Base-by-base conservation (phyloP, 306 rosid species). In the Phaseolus lunatus region DNA sequence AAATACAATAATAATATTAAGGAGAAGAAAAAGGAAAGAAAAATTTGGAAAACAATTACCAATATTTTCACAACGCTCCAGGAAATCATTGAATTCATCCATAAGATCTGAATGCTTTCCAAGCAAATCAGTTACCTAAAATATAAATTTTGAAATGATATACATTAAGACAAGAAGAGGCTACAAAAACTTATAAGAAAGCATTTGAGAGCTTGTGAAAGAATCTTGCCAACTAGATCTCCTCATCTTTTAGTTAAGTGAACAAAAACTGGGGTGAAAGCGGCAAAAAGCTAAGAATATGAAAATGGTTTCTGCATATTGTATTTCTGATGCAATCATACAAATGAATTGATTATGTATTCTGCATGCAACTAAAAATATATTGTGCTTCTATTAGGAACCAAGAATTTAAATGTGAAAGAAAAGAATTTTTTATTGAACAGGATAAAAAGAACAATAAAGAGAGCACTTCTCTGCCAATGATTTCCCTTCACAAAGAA, bases 91-190 rank as follows among this genome's bases (percentile, higher is more conserved):
- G 72, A 95, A 95, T 76, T 88, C 98, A 15, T 83, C 90, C 99
- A 95, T 89, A 78, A 95, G 97, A 80, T 92, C 99, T 12, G 97
- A 88, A 83, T 89, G 78, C 82, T 89, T 95, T 84, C 97, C 99
- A 74, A 95, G 89, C 80, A 95, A 78, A 87, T 91, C 98, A 16
- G 91, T 86, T 75, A 91, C 97, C 99, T 95, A 88, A 78, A 81
- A 82, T 58, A 68, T 48, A 71, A 82, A 66, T 83, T 70, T 82
- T 16, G 50, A 71, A 77, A 53, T 67, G 52, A 29, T 59, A 59
- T 37, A 18, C 64, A 72, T 81, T 58, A 57, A 63, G 52, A 72
- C 39, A 41, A 31, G 62, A 41, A 31, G 63, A 29, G 49, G 48
- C 54, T 69, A 44, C 16, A 77, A 31, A 70, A 67, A 45, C 65